These are phyloP conservation scores for Tuber brumale DNA, from an alignment of 495 filamentous ascomycete genomes.

Conservation along the genomic window DNA sequence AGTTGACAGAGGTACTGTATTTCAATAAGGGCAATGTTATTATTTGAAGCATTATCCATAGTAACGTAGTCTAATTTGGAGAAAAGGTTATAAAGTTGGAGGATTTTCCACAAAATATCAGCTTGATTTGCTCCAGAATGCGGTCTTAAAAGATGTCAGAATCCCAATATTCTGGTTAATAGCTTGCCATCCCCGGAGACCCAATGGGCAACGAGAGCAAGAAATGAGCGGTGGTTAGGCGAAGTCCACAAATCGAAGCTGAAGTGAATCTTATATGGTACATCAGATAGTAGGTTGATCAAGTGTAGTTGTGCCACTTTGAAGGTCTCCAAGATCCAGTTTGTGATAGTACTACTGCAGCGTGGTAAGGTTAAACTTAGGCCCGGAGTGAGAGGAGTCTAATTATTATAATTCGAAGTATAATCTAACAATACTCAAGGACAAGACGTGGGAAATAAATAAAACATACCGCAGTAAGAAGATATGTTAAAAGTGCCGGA, in stretches of 20 bases:
- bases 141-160: background rate
- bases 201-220: slow-evolving; percentile 6
- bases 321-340: too few relatives aligned
- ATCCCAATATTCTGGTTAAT: background rate
- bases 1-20: background rate
- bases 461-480: too few relatives aligned
- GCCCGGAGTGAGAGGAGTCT: too few relatives aligned
- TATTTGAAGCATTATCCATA: slow-evolving; percentile 29
- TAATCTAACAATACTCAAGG: too few relatives aligned
- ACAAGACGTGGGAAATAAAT: too few relatives aligned
- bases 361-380: too few relatives aligned
- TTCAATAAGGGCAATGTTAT: slow-evolving; percentile 16
- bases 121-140: slow-evolving; percentile 19
- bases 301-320: too few relatives aligned
- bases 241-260: slow-evolving; percentile 11
- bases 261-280: too few relatives aligned
- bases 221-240: slow-evolving; percentile 8
- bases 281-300: too few relatives aligned
- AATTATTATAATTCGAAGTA: too few relatives aligned
- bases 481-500: too few relatives aligned
- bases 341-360: too few relatives aligned
- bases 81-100: slow-evolving; percentile 21
- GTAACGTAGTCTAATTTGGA: slow-evolving; percentile 22
- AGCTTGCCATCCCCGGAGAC: background rate
- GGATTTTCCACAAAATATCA: slow-evolving; percentile 9